A percentile compares a stretch with the other conserved stretches of the same genome.
Evolutionary conservation across 2,329 filamentous ascomycete species (phyloP).

Genomic region (Dothideomycetes sp.): DNA sequence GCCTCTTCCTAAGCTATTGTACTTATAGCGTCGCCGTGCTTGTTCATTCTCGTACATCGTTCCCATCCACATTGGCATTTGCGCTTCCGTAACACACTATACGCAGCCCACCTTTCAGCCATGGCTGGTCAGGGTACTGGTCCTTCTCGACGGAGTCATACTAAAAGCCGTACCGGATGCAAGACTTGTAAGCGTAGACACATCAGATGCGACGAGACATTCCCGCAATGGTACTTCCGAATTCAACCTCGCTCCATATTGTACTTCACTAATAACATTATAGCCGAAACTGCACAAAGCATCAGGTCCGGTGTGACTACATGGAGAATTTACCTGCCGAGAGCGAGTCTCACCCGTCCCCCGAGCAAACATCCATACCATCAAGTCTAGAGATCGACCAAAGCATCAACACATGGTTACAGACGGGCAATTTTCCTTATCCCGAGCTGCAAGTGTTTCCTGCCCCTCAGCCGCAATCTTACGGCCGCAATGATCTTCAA

Average conservation of each 20-base stretch:
- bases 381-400: conserved; percentile 80
- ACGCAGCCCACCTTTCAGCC: no score
- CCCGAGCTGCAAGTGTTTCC: conserved; percentile 68
- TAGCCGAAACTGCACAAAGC: conserved; percentile 96
- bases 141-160: conserved; percentile 84
- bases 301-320: conserved; percentile 97
- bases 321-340: conserved; percentile 71
- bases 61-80: no score
- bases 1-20: no score
- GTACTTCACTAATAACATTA: conserved; percentile 13
- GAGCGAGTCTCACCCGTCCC: conserved; percentile 39
- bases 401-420: conserved; percentile 71
- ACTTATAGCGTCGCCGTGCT: no score
- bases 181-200: conserved; percentile 96
- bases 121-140: conserved; percentile 95
- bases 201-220: conserved; percentile 95
- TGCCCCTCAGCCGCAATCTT: conserved; percentile 58
- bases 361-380: conserved; percentile 53
- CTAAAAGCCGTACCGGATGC: conserved; percentile 97
- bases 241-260: conserved; percentile 3
- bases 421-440: conserved; percentile 76
- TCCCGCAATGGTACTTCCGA: conserved; percentile 76
- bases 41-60: no score
- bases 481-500: conserved; percentile 68
- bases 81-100: no score